Percentiles rank a stretch among this genome's conserved stretches.
These are phyloP conservation scores for Gymnopilus dilepis DNA, from an alignment of 768 basidiomycete species.

Conservation along the genomic window DNA sequence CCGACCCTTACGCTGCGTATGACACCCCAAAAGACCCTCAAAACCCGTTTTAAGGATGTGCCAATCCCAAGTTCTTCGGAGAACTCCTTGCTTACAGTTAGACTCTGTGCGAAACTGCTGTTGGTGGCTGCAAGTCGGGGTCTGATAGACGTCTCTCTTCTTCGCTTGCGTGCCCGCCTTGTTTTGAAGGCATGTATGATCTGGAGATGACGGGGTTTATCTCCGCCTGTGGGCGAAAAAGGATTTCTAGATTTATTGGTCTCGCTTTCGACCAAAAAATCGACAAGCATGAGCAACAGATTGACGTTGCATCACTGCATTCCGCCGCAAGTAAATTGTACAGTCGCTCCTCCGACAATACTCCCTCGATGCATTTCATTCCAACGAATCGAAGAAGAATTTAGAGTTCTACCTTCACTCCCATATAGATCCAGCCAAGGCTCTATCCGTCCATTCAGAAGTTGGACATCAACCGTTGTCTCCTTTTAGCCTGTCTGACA, in stretches of 20 bases:
- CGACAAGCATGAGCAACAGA: neutral
- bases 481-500: neutral
- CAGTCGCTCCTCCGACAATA: neutral
- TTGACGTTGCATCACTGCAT: neutral
- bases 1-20: neutral
- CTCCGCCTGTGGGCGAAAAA: neutral
- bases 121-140: neutral
- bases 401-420: too few relatives aligned
- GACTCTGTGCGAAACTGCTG: neutral
- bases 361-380: neutral
- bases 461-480: neutral
- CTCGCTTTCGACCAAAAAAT: neutral
- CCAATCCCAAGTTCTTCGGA: neutral
- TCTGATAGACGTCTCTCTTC: neutral
- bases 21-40: neutral
- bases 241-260: neutral
- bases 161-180: neutral
- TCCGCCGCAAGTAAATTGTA: neutral
- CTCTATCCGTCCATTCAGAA: neutral
- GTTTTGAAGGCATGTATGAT: conserved; percentile 2
- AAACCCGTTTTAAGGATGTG: neutral
- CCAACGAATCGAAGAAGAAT: neutral
- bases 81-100: conserved; percentile 9
- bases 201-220: neutral
- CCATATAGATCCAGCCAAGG: too few relatives aligned